Percentiles rank a stretch among this genome's conserved stretches.
Conservation (phyloP, 2,329 filamentous ascomycete species). For the Neofusicoccum umdonicola region DNA sequence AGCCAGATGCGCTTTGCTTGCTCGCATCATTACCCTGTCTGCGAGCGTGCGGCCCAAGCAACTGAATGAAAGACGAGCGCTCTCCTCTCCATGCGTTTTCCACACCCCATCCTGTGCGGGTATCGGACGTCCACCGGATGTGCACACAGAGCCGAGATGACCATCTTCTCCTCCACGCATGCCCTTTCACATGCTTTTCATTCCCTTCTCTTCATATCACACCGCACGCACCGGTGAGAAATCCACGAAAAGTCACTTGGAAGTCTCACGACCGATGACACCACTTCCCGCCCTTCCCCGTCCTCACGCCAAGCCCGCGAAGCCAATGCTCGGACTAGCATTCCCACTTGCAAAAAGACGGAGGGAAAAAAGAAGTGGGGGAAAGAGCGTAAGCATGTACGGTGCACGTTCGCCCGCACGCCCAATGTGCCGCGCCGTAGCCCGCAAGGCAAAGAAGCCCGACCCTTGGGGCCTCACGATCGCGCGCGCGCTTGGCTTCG, state of each 20-base stretch:
- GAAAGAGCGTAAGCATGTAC: background rate
- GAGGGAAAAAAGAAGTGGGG: background rate
- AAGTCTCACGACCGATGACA: slow-evolving; percentile 3
- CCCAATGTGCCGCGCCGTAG: background rate
- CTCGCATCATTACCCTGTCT: background rate
- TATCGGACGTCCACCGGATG: background rate
- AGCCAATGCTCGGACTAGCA: background rate
- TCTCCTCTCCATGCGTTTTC: background rate
- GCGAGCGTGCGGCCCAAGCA: too few species aligned
- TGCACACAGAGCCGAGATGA: background rate
- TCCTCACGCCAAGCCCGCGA: background rate
- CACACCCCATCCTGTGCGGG: background rate
- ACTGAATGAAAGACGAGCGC: background rate
- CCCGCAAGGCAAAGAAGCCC: background rate
- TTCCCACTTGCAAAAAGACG: background rate
- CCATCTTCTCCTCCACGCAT: background rate
- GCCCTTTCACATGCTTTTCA: background rate
- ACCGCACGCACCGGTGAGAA: background rate
- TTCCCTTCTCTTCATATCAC: background rate
- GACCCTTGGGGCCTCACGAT: background rate
- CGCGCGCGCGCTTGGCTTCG: background rate
- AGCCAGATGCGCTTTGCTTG: too few species aligned
- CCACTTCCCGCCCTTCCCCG: background rate
- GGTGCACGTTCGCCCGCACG: slow-evolving; percentile 1
- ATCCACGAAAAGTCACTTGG: background rate